Percentiles rank a stretch among this genome's conserved stretches.
These are phyloP conservation scores for Coelastrella sp. DNA, from an alignment of 139 green algal genomes.

Conservation along the genomic window DNA sequence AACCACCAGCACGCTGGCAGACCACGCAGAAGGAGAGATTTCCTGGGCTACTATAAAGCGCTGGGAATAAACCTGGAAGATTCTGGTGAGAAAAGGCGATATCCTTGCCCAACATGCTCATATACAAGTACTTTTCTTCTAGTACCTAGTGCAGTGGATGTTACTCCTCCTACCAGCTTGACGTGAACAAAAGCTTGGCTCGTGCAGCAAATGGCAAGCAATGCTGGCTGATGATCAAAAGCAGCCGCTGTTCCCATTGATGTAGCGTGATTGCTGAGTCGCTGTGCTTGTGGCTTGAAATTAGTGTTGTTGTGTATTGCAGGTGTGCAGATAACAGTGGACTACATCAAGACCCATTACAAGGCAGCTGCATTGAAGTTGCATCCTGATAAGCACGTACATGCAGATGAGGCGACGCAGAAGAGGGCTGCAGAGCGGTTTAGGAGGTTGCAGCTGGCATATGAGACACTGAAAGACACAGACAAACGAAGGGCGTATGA, in stretches of 20 bases:
- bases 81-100: background rate
- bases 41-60: slow-evolving; percentile 83
- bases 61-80: slow-evolving; percentile 68
- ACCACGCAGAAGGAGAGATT: slow-evolving; percentile 60
- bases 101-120: no score
- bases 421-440: slow-evolving; percentile 57
- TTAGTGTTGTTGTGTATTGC: no score
- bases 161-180: no score
- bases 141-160: no score
- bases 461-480: slow-evolving; percentile 73
- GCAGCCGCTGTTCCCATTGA: no score
- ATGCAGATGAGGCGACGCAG: slow-evolving; percentile 35
- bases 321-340: background rate
- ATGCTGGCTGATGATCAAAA: no score
- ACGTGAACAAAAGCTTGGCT: no score
- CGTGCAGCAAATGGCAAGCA: no score
- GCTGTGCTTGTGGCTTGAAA: background rate
- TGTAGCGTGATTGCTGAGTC: background rate
- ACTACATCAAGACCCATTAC: slow-evolving; percentile 82
- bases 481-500: slow-evolving; percentile 76
- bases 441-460: slow-evolving; percentile 76
- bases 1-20: background rate
- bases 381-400: slow-evolving; percentile 78
- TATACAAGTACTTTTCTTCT: no score
- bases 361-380: slow-evolving; percentile 73